Base-by-base conservation (phyloP, 23 red algal species). In the Cyanidiococcus yangmingshanensis region DNA sequence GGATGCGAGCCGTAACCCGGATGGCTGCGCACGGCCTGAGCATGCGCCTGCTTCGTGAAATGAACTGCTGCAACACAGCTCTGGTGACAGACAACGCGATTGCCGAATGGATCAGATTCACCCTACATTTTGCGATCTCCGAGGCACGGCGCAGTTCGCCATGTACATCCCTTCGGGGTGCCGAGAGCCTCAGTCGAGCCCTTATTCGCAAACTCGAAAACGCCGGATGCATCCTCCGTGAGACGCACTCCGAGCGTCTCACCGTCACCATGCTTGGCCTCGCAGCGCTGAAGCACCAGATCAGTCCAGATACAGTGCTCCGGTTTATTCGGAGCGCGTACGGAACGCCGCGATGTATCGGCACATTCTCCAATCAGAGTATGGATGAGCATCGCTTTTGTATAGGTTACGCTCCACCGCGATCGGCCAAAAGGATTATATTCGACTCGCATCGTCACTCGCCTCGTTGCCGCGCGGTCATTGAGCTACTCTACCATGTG, bases 281-380 rank as follows among this genome's bases (percentile, higher is more conserved):
- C 16, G 63, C 63, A 2, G 63, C 63, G 7, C 63, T 71, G 12
- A 71, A 71, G 32, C 32, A 71, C 63, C n/a, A 71, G 21, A 71
- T 71, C 63, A 32, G n/a, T 12, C n/a, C 32, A 27, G 63, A 32
- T 12, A 17, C 63, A 2, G 7, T 71, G 7, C n/a, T 35, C n/a
- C 3, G 63, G 3, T 71, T 71, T 30, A 71, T 71, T 25, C 63
- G 63, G 3, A 35, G 32, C n/a, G 63, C 63, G 63, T 71, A 71
- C 27, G 63, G 63, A 12, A 25, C 3, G 7, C 63, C 63, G 7
- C 45, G 45, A 15, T 54, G 45, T 54, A 7, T 54, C 45, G 45
- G 45, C 21, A 54, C 45, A 54, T 54, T 54, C 45, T 54, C 45
- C 45, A 15, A 7, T 15, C 12, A 54, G 12, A 54, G 21, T 21